These are phyloP conservation scores for Moesziomyces globuligerus DNA, from an alignment of 1,284 basidiomycete species.

Conservation along the genomic window DNA sequence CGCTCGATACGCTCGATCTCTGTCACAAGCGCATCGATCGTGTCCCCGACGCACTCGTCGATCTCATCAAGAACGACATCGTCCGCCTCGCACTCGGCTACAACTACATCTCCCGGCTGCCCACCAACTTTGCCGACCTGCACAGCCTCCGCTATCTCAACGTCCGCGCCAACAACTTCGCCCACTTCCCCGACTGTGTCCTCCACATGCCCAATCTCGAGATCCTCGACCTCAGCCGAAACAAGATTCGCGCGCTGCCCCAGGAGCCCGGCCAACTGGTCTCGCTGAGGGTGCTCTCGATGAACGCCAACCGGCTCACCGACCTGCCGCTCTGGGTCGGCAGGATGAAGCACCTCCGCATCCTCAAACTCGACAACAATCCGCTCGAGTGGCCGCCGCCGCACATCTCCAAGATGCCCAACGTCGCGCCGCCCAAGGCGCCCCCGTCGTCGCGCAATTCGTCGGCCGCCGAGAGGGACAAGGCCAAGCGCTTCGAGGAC, in stretches of 20 bases:
- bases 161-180: constrained; percentile 86
- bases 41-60: constrained; percentile 46
- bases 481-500: constrained; percentile 50
- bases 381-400: constrained; percentile 81
- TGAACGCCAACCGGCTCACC: constrained; percentile 85
- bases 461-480: constrained; percentile 59
- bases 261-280: constrained; percentile 80
- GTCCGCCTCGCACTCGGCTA: constrained; percentile 81
- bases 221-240: constrained; percentile 92
- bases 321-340: constrained; percentile 82
- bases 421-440: constrained; percentile 29
- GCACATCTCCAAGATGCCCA: constrained; percentile 56
- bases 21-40: constrained; percentile 50
- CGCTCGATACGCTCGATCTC: constrained; percentile 57
- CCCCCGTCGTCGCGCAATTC: constrained; percentile 50
- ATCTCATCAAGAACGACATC: constrained; percentile 51
- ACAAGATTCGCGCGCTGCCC: constrained; percentile 85
- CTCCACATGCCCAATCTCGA: constrained; percentile 81
- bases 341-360: constrained; percentile 78
- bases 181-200: constrained; percentile 82
- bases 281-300: constrained; percentile 81
- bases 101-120: constrained; percentile 83
- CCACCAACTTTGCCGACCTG: constrained; percentile 80
- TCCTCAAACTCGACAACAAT: constrained; percentile 89
- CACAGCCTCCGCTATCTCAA: constrained; percentile 89